Conservation (phyloP, 2,329 filamentous ascomycete species). For the Lasiodiplodia gonubiensis region DNA sequence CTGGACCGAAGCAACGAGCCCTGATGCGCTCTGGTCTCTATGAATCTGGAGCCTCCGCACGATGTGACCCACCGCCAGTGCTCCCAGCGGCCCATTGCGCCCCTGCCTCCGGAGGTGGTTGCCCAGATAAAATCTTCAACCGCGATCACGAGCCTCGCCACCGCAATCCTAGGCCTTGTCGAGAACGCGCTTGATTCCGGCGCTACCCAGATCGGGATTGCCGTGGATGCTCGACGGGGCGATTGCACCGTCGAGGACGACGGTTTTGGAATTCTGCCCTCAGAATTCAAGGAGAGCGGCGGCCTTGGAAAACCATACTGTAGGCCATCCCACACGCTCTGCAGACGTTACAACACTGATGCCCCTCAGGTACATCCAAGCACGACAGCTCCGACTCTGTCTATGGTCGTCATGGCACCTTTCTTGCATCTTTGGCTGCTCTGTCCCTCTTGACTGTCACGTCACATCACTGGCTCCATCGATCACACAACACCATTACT, state of each 20-base stretch:
- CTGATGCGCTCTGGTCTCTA: slow-evolving; percentile 9
- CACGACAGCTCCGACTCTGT: slow-evolving; percentile 49
- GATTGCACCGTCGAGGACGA: slow-evolving; percentile 84
- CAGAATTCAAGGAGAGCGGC: slow-evolving; percentile 73
- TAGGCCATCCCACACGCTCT: slow-evolving; percentile 51
- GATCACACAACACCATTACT: slow-evolving; percentile 68
- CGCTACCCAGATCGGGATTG: slow-evolving; percentile 71
- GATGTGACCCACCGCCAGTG: slow-evolving; percentile 19
- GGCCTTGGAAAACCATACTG: slow-evolving; percentile 76
- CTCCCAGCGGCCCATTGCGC: slow-evolving; percentile 59
- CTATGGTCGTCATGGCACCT: slow-evolving; percentile 74
- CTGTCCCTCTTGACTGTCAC: slow-evolving; percentile 78
- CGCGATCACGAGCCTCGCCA: slow-evolving; percentile 75
- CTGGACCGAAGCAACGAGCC: slow-evolving; percentile 11
- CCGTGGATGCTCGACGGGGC: slow-evolving; percentile 76
- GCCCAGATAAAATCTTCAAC: slow-evolving; percentile 85
- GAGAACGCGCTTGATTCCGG: slow-evolving; percentile 85
- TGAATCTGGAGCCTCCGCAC: slow-evolving; percentile 21
- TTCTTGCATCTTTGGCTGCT: slow-evolving; percentile 76
- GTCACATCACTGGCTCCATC: slow-evolving; percentile 68
- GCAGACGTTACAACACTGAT: slow-evolving; percentile 28
- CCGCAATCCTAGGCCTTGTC: slow-evolving; percentile 72
- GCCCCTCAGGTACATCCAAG: slow-evolving; percentile 76
- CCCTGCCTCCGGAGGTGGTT: slow-evolving; percentile 71
- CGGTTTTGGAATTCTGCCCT: slow-evolving; percentile 74